A percentile compares a stretch with the other conserved stretches of the same genome.
phyloP scores from a whole-genome alignment of 306 rosid genomes.

The Castanea mollissima region DNA sequence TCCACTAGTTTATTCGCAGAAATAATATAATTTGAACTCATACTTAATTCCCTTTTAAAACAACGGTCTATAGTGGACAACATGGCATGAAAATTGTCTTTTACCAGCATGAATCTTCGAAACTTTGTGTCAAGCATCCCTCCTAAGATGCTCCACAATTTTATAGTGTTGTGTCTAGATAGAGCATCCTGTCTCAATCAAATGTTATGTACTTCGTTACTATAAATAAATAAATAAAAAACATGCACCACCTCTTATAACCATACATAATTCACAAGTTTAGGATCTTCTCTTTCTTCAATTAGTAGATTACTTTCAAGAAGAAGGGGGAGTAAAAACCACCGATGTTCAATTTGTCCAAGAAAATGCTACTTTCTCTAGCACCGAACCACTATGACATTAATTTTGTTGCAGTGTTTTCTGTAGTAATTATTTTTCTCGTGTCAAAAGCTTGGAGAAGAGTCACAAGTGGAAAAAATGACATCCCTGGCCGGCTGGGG shows the following conservation, averaged over 20 bases:
- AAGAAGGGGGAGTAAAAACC: neutral
- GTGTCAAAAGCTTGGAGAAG: slow-evolving; percentile 46
- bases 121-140: neutral
- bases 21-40: neutral
- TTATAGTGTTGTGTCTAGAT: slow-evolving; percentile 5
- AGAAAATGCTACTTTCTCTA: slow-evolving; percentile 34
- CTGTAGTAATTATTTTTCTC: slow-evolving; percentile 38
- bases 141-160: slow-evolving; percentile 28
- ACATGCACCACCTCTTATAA: neutral
- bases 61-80: neutral
- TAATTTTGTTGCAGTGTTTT: slow-evolving; percentile 28
- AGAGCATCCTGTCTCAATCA: slow-evolving; percentile 10
- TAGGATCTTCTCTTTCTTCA: slow-evolving; percentile 13
- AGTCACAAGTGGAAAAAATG: slow-evolving; percentile 18
- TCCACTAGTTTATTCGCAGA: neutral
- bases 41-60: neutral
- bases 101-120: slow-evolving; percentile 25
- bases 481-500: slow-evolving; percentile 62
- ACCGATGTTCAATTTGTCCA: slow-evolving; percentile 39
- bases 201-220: neutral
- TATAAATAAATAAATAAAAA: slow-evolving; percentile 9
- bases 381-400: slow-evolving; percentile 31
- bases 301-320: slow-evolving; percentile 17
- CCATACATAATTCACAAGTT: slow-evolving; percentile 1
- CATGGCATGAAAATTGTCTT: slow-evolving; percentile 18